phyloP scores from a whole-genome alignment of 164 flowering plant species.

The Piper betle region DNA sequence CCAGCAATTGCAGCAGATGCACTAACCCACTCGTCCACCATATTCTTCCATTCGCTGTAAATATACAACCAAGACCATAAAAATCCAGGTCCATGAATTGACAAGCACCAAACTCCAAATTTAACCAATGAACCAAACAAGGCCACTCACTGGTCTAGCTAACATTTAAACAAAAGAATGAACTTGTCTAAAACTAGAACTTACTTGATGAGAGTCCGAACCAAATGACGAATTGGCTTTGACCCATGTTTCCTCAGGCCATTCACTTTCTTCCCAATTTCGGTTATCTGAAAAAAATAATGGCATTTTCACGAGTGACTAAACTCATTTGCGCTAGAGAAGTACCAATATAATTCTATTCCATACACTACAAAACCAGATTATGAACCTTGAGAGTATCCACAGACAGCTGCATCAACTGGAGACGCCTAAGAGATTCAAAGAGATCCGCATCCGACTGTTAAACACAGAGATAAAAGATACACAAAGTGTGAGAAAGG shows the following conservation, averaged over 20 bases:
- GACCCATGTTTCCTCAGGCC: constrained; percentile 52
- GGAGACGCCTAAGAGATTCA: constrained; percentile 75
- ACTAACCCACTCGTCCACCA: constrained; percentile 68
- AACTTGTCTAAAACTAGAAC: constrained; percentile 7
- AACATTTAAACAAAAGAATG: too few species aligned
- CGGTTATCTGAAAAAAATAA: constrained; percentile 46
- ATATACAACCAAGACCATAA: neutral
- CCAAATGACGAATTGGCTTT: constrained; percentile 44
- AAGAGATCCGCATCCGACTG: constrained; percentile 58
- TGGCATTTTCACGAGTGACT: neutral
- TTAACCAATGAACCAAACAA: neutral
- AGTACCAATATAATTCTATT: too few species aligned
- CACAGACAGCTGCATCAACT: constrained; percentile 62
- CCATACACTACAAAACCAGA: neutral
- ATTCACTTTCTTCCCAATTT: constrained; percentile 85
- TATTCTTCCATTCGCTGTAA: constrained; percentile 65
- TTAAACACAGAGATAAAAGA: neutral
- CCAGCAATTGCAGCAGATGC: constrained; percentile 39
- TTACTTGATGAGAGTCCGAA: constrained; percentile 51
- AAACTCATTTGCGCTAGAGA: too few species aligned
- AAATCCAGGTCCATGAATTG: neutral
- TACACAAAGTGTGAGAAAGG: neutral
- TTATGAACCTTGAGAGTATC: constrained; percentile 50
- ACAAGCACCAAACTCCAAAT: neutral
- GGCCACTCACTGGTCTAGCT: neutral